These are phyloP conservation scores for Thermothielavioides terrestris DNA, from an alignment of 495 filamentous ascomycete species.

Conservation along the genomic window DNA sequence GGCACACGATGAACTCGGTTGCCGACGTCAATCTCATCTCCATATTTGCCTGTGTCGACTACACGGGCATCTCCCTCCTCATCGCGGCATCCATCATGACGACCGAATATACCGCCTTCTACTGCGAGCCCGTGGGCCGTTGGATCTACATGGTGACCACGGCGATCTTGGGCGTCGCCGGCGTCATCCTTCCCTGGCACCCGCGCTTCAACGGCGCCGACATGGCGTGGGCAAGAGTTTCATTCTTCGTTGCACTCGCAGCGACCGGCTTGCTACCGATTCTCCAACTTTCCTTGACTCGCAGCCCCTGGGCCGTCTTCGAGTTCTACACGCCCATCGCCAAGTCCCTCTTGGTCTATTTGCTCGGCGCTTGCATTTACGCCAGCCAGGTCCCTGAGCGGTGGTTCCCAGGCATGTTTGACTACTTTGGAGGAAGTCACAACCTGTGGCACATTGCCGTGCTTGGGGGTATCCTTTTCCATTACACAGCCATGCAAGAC, in stretches of 20 bases:
- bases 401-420: conserved; percentile 85
- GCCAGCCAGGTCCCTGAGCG: conserved; percentile 91
- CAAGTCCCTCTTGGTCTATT: conserved; percentile 79
- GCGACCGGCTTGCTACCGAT: conserved; percentile 89
- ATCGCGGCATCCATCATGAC: conserved; percentile 97
- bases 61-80: conserved; percentile 93
- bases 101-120: conserved; percentile 96
- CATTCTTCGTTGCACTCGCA: conserved; percentile 81
- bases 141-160: conserved; percentile 83
- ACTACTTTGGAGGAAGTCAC: conserved; percentile 89
- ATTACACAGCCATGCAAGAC: conserved; percentile 92
- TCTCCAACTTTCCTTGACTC: conserved; percentile 67
- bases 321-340: conserved; percentile 85
- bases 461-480: conserved; percentile 90
- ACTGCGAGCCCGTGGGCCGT: conserved; percentile 84
- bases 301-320: conserved; percentile 63
- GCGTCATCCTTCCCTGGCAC: conserved; percentile 92
- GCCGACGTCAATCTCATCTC: conserved; percentile 84
- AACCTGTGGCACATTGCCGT: conserved; percentile 98
- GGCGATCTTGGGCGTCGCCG: conserved; percentile 70
- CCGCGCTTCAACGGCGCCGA: conserved; percentile 88
- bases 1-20: conserved; percentile 98
- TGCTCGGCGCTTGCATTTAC: conserved; percentile 76
- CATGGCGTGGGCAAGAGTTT: conserved; percentile 85
- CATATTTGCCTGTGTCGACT: conserved; percentile 95